These are phyloP conservation scores for Calycina marina DNA, from an alignment of 2,329 filamentous ascomycete genomes.

Conservation along the genomic window DNA sequence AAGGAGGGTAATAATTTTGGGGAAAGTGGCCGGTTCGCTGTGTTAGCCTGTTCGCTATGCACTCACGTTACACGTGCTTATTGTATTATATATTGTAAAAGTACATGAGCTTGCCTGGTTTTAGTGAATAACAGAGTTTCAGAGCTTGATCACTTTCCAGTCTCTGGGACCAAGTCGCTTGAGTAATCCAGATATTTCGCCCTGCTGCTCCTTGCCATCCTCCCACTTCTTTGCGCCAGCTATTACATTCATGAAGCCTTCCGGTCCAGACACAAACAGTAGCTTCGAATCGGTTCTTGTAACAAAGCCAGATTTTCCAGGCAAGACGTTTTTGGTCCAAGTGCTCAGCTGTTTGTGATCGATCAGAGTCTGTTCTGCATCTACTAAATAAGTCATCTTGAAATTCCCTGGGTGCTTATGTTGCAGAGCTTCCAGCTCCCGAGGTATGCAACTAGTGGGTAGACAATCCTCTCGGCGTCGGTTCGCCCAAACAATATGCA, in stretches of 20 bases:
- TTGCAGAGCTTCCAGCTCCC: conserved; percentile 50
- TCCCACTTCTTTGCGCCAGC: conserved; percentile 70
- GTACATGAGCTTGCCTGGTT: too few species aligned
- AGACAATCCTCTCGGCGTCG: conserved; percentile 49
- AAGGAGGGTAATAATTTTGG: too few species aligned
- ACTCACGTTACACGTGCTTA: too few species aligned
- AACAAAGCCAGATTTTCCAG: conserved; percentile 13
- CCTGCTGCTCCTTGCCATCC: conserved; percentile 59
- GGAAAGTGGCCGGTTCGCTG: too few species aligned
- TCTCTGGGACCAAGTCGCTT: conserved; percentile 34
- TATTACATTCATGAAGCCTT: conserved; percentile 72
- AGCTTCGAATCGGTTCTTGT: conserved; percentile 33
- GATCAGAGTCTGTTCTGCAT: conserved; percentile 62
- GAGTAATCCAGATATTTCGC: conserved; percentile 55
- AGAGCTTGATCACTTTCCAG: conserved; percentile 25
- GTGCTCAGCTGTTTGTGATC: conserved; percentile 32
- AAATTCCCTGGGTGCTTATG: conserved; percentile 38
- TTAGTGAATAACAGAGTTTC: too few species aligned
- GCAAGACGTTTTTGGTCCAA: conserved; percentile 14
- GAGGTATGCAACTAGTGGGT: conserved; percentile 40
- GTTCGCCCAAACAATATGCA: conserved; percentile 77
- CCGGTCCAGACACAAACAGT: conserved; percentile 77
- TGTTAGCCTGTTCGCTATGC: too few species aligned
- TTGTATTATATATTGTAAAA: too few species aligned
- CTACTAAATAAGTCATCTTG: conserved; percentile 61